Percentiles rank a stretch among this genome's conserved stretches.
Conservation (phyloP, 495 filamentous ascomycete species). For the Stereocaulon alpinum region DNA sequence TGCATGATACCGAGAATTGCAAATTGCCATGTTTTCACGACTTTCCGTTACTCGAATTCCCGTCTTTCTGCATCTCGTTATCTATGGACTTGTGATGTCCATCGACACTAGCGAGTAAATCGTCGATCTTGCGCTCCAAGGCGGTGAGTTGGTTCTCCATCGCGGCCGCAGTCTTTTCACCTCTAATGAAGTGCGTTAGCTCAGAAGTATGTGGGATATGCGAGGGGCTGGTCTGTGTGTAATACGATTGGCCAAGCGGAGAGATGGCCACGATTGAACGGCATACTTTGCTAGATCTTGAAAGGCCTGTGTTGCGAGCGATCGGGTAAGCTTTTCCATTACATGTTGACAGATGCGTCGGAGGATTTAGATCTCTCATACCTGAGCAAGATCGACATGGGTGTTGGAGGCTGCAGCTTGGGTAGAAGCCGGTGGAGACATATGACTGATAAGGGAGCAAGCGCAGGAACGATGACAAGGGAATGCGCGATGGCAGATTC, state of each 20-base stretch:
- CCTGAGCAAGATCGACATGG: conserved; percentile 17
- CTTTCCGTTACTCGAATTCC: neutral
- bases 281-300: conserved; percentile 32
- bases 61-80: neutral
- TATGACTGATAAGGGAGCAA: neutral
- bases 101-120: conserved; percentile 42
- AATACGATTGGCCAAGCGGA: conserved; percentile 5
- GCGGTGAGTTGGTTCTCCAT: conserved; percentile 44
- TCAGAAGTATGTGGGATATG: neutral
- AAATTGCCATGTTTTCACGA: too few relatives aligned
- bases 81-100: neutral
- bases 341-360: neutral
- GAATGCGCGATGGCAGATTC: neutral
- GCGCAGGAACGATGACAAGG: too few relatives aligned
- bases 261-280: neutral
- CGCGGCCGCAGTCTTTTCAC: conserved; percentile 45
- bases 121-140: conserved; percentile 49
- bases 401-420: neutral
- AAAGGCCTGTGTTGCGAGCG: conserved; percentile 24
- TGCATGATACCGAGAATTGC: too few relatives aligned
- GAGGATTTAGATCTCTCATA: conserved; percentile 2
- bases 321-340: conserved; percentile 3
- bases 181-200: conserved; percentile 27
- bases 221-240: neutral
- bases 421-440: neutral